A percentile compares a stretch with the other conserved stretches of the same genome.
Evolutionary conservation across 2,329 filamentous ascomycete genomes (phyloP).

Genomic region (Xylariomycetidae sp.): DNA sequence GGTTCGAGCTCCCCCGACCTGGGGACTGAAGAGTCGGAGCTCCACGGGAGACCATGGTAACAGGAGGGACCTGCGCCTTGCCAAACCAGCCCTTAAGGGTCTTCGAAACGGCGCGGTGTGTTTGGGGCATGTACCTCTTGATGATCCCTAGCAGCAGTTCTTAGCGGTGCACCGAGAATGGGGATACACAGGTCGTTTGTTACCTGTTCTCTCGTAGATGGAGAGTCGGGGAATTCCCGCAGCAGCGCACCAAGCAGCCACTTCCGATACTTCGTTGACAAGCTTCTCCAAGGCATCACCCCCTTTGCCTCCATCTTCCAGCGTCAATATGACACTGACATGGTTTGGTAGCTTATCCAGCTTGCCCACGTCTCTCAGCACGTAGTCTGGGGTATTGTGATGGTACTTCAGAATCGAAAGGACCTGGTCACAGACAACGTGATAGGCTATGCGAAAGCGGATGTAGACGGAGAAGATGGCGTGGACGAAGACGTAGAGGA

Average conservation of each 20-base stretch:
- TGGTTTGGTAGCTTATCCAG: slow-evolving; percentile 75
- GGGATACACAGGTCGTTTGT: not conserved
- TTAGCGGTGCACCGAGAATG: slow-evolving; percentile 10
- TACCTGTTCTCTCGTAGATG: slow-evolving; percentile 88
- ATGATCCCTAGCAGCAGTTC: slow-evolving; percentile 58
- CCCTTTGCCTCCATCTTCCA: slow-evolving; percentile 63
- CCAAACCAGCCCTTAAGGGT: slow-evolving; percentile 89
- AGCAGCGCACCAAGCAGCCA: slow-evolving; percentile 88
- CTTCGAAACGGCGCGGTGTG: slow-evolving; percentile 70
- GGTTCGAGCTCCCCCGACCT: slow-evolving; percentile 23
- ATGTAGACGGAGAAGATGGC: slow-evolving; percentile 85
- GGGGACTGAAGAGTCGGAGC: slow-evolving; percentile 31
- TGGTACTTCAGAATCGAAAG: slow-evolving; percentile 87
- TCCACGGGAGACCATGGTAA: slow-evolving; percentile 50
- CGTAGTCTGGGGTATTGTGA: slow-evolving; percentile 89
- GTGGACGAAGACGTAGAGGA: slow-evolving; percentile 67
- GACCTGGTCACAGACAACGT: slow-evolving; percentile 69
- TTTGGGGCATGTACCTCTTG: slow-evolving; percentile 81
- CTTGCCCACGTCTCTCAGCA: slow-evolving; percentile 75
- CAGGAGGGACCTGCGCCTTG: slow-evolving; percentile 56
- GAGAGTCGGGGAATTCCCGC: slow-evolving; percentile 83
- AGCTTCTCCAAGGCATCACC: slow-evolving; percentile 73
- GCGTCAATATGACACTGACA: slow-evolving; percentile 75
- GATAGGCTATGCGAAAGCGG: slow-evolving; percentile 71
- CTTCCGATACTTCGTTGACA: slow-evolving; percentile 84